phyloP scores from a whole-genome alignment of 2,329 filamentous ascomycete species.

The Pyrenochaeta sp. region DNA sequence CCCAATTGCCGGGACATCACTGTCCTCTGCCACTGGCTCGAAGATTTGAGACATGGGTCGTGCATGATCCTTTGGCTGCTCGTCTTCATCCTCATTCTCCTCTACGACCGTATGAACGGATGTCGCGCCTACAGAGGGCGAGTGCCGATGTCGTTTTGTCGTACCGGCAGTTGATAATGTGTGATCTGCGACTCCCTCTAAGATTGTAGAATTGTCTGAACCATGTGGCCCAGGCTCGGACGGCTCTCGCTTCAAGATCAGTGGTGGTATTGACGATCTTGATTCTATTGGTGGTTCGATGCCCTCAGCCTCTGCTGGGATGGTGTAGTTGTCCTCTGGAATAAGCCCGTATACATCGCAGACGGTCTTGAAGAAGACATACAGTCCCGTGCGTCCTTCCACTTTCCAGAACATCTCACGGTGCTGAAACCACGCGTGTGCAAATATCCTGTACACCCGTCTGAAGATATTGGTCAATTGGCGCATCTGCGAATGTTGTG shows the following conservation, averaged over 20 bases:
- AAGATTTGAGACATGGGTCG: conserved; percentile 28
- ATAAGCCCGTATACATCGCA: conserved; percentile 92
- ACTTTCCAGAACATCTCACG: conserved; percentile 94
- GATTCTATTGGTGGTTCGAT: conserved; percentile 61
- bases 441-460: conserved; percentile 93
- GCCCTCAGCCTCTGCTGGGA: conserved; percentile 91
- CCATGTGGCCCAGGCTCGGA: conserved; percentile 31
- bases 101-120: conserved; percentile 84
- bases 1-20: conserved; percentile 21
- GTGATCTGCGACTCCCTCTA: conserved; percentile 46
- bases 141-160: conserved; percentile 84
- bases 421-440: conserved; percentile 98
- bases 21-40: conserved; percentile 21
- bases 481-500: conserved; percentile 68
- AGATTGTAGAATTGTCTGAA: conserved; percentile 24
- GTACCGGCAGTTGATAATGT: conserved; percentile 69
- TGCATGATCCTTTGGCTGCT: conserved; percentile 16
- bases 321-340: conserved; percentile 93
- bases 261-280: conserved; percentile 32
- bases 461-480: conserved; percentile 96
- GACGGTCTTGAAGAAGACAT: conserved; percentile 96
- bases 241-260: conserved; percentile 49
- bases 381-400: conserved; percentile 88
- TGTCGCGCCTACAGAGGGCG: conserved; percentile 76
- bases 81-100: conserved; percentile 76